Conservation (phyloP, 345 rosid species). For the Erysimum cheiranthoides region DNA sequence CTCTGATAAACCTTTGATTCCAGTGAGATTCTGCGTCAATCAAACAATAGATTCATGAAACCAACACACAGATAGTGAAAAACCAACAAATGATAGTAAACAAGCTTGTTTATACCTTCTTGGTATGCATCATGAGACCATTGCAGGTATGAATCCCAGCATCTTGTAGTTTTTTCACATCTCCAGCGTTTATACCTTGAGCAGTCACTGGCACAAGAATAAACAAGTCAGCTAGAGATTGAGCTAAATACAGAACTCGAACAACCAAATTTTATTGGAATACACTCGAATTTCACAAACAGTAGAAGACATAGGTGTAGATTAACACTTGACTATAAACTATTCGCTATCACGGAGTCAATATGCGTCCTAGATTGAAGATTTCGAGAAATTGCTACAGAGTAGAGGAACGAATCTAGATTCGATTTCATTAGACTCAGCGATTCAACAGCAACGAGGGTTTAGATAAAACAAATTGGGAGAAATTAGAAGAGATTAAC, state of each 20-base stretch:
- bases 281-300: constrained; percentile 1
- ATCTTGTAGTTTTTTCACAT: constrained; percentile 90
- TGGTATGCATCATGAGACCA: constrained; percentile 98
- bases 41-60: constrained; percentile 15
- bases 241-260: background rate
- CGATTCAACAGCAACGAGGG: background rate
- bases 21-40: constrained; percentile 70
- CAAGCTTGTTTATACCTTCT: constrained; percentile 58
- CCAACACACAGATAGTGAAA: background rate
- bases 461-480: background rate
- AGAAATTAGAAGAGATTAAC: background rate
- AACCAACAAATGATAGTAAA: constrained; percentile 2
- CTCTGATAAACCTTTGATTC: constrained; percentile 95
- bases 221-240: constrained; percentile 21
- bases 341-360: constrained; percentile 1
- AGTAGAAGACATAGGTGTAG: background rate
- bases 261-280: constrained; percentile 23
- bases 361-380: constrained; percentile 1
- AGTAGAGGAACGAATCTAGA: constrained; percentile 1
- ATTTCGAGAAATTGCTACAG: background rate
- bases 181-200: constrained; percentile 93
- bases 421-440: background rate
- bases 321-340: background rate
- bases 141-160: constrained; percentile 97
- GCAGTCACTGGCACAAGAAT: constrained; percentile 56